These are phyloP conservation scores for Apiotrichum gracile DNA, from an alignment of 1,284 basidiomycete species.

Conservation along the genomic window DNA sequence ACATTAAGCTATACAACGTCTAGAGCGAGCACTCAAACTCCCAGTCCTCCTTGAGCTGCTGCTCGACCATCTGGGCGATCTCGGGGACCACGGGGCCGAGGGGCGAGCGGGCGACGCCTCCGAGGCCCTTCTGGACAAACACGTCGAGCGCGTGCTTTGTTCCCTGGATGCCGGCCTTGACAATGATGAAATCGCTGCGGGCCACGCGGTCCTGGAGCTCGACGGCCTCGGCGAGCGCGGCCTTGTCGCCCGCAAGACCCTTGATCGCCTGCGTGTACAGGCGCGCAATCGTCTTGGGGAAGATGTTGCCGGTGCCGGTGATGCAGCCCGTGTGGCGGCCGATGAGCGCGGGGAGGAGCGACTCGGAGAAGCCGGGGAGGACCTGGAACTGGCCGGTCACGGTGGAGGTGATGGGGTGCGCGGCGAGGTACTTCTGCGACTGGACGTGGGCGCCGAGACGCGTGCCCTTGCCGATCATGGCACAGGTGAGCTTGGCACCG, in stretches of 20 bases:
- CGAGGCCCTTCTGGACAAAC: conserved; percentile 64
- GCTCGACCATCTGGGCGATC: conserved; percentile 45
- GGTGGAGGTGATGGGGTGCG: conserved; percentile 25
- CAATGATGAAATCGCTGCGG: conserved; percentile 66
- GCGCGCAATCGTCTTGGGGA: conserved; percentile 64
- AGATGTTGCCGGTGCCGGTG: conserved; percentile 67
- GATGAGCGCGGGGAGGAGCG: conserved; percentile 60
- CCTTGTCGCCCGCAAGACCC: conserved; percentile 49
- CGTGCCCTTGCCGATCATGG: conserved; percentile 74
- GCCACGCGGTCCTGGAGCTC: conserved; percentile 63
- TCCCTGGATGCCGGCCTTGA: conserved; percentile 55
- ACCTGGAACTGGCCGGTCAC: conserved; percentile 40
- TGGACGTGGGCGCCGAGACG: conserved; percentile 58
- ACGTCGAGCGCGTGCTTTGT: conserved; percentile 61
- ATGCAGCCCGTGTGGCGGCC: conserved; percentile 62
- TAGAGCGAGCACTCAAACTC: conserved; percentile 58
- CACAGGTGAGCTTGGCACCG: conserved; percentile 81
- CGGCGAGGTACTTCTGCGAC: conserved; percentile 32
- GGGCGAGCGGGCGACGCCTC: conserved; percentile 58
- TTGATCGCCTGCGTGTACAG: conserved; percentile 55
- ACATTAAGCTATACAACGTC: background rate
- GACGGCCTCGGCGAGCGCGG: conserved; percentile 61
- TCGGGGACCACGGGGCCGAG: conserved; percentile 48
- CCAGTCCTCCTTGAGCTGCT: conserved; percentile 57
- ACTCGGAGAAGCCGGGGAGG: conserved; percentile 46